A percentile compares a stretch with the other conserved stretches of the same genome.
Evolutionary conservation across 1,139 yeast species (phyloP).

Genomic region (Blastobotrys arbuscula): DNA sequence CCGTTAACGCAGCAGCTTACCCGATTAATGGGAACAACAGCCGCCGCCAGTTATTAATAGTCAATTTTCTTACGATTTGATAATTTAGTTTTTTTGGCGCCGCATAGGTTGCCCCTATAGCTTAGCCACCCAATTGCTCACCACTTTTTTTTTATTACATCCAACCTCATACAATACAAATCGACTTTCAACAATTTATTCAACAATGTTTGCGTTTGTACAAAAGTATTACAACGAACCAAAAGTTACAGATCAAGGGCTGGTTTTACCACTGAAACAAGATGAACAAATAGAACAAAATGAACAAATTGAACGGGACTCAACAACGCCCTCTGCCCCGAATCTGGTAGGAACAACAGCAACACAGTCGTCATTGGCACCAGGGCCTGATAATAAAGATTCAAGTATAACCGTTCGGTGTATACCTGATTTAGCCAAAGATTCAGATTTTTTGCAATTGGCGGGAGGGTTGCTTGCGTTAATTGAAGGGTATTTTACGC

Average conservation of each 20-base stretch:
- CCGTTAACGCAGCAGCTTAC: too few relatives aligned
- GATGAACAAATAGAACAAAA: too few relatives aligned
- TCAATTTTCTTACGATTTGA: too few relatives aligned
- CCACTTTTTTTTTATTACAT: too few relatives aligned
- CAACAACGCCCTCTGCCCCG: background rate
- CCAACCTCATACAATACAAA: too few relatives aligned
- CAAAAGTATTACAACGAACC: slow-evolving; percentile 1
- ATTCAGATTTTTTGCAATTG: background rate
- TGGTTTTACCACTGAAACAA: background rate
- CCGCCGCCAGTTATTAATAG: too few relatives aligned
- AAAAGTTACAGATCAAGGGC: slow-evolving; percentile 10
- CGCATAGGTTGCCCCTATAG: too few relatives aligned
- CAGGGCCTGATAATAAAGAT: background rate
- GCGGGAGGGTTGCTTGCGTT: background rate
- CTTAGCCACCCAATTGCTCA: too few relatives aligned
- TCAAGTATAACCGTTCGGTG: background rate
- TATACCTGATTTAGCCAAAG: background rate
- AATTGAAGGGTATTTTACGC: background rate
- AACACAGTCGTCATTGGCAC: background rate
- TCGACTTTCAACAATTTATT: too few relatives aligned
- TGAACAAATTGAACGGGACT: background rate
- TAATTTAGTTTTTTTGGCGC: too few relatives aligned
- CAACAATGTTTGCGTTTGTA: background rate
- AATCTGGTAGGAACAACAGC: background rate
- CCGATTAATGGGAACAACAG: too few relatives aligned